These are phyloP conservation scores for Spergularia marina DNA, from an alignment of 148 eudicot species.

Conservation along the genomic window DNA sequence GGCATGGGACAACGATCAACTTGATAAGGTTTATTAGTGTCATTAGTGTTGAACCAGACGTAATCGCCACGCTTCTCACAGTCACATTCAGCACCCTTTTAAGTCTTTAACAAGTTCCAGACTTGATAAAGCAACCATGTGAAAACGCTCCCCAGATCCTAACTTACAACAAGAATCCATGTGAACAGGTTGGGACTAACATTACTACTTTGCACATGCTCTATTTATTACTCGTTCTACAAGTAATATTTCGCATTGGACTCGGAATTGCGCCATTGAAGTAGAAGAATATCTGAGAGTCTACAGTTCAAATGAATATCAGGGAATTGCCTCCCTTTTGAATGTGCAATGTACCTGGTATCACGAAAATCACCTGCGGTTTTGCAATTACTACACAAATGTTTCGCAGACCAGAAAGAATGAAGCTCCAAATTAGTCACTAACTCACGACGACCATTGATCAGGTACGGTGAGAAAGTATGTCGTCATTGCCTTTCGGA, in stretches of 20 bases:
- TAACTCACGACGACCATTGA: slow-evolving; percentile 67
- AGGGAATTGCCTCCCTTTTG: not conserved
- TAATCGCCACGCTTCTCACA: no score
- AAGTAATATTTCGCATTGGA: slow-evolving; percentile 11
- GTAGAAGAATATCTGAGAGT: not conserved
- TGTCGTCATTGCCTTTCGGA: slow-evolving; percentile 92
- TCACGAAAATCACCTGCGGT: slow-evolving; percentile 1
- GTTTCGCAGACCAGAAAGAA: slow-evolving; percentile 16
- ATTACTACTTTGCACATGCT: slow-evolving; percentile 13
- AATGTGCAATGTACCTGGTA: not conserved
- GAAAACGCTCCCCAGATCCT: not conserved
- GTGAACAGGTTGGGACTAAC: slow-evolving; percentile 12
- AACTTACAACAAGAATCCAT: not conserved
- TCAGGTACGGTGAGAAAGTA: slow-evolving; percentile 93
- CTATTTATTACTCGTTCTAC: not conserved
- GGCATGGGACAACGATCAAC: no score
- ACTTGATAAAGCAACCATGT: not conserved
- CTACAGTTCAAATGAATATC: slow-evolving; percentile 6
- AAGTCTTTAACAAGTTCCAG: no score
- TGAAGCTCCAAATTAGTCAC: not conserved
- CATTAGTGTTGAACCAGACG: no score
- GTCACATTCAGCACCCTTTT: no score
- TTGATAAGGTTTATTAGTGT: no score
- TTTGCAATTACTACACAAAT: slow-evolving; percentile 12
- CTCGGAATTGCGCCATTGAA: slow-evolving; percentile 3